Conservation (phyloP, 2,329 filamentous ascomycete genomes). For the Trichoderma breve region DNA sequence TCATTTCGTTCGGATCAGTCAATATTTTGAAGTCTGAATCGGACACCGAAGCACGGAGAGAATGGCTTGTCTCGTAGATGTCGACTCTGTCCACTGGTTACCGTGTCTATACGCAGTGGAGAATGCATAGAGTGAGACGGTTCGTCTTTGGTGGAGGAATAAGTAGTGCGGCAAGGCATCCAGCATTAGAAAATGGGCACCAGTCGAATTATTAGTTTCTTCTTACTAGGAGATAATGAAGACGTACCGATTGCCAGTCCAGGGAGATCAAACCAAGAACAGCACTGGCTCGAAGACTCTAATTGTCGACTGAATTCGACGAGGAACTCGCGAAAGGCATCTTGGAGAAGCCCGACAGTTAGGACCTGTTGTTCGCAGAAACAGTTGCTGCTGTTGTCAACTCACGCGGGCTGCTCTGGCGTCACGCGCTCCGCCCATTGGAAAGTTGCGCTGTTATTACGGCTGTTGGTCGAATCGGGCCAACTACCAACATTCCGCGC, state of each 20-base stretch:
- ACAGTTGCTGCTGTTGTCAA: not conserved
- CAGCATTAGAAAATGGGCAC: not conserved
- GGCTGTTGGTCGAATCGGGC: not conserved
- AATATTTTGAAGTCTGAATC: not conserved
- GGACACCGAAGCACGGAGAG: not conserved
- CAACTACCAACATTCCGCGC: not conserved
- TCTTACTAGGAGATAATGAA: not conserved
- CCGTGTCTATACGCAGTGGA: not conserved
- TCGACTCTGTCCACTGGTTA: not conserved
- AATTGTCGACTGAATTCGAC: not conserved
- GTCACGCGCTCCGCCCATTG: not conserved
- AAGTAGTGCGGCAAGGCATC: not conserved
- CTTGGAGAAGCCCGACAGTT: not conserved
- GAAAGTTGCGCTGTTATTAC: not conserved
- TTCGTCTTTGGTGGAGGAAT: not conserved
- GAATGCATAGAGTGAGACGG: not conserved
- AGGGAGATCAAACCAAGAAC: not conserved
- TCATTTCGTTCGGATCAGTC: not conserved
- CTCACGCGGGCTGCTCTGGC: not conserved
- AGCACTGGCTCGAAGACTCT: not conserved
- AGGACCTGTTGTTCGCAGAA: not conserved
- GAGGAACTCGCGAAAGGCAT: not conserved
- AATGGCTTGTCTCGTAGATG: not conserved
- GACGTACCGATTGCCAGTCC: not conserved
- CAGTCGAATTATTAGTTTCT: not conserved